A percentile compares a stretch with the other conserved stretches of the same genome.
These are phyloP conservation scores for Sporothrix protearum DNA, from an alignment of 2,329 filamentous ascomycete genomes.

Conservation along the genomic window DNA sequence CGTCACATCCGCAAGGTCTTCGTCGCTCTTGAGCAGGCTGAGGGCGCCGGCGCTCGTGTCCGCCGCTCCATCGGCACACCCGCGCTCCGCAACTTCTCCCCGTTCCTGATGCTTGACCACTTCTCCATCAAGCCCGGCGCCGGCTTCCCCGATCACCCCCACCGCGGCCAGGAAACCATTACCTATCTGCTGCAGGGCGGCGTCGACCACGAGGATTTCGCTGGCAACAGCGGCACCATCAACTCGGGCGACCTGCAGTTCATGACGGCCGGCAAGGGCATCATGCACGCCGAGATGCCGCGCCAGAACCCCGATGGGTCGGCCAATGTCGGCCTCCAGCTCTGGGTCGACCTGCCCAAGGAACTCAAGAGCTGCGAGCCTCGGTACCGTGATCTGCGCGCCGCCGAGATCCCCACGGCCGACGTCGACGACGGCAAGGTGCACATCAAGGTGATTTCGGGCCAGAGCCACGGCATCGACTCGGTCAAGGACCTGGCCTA, in stretches of 20 bases:
- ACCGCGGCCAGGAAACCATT: slow-evolving; percentile 79
- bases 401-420: slow-evolving; percentile 73
- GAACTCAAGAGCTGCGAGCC: slow-evolving; percentile 85
- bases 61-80: slow-evolving; percentile 83
- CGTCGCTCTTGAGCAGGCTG: slow-evolving; percentile 77
- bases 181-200: slow-evolving; percentile 84
- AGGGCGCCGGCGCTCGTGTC: slow-evolving; percentile 84
- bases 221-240: slow-evolving; percentile 79
- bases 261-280: slow-evolving; percentile 91
- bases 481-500: slow-evolving; percentile 84
- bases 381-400: slow-evolving; percentile 80
- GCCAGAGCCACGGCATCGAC: slow-evolving; percentile 77
- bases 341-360: slow-evolving; percentile 89
- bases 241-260: slow-evolving; percentile 88
- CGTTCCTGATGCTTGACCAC: slow-evolving; percentile 95
- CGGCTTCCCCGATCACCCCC: slow-evolving; percentile 86
- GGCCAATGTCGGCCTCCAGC: slow-evolving; percentile 81
- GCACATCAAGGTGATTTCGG: slow-evolving; percentile 84
- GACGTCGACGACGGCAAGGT: slow-evolving; percentile 69
- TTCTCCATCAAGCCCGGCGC: slow-evolving; percentile 76
- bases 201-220: slow-evolving; percentile 90
- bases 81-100: slow-evolving; percentile 78
- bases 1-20: slow-evolving; percentile 80
- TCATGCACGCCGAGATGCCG: slow-evolving; percentile 96
- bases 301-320: slow-evolving; percentile 70